Conservation (phyloP, 2,329 filamentous ascomycete species). For the Leptographium wingfieldii region DNA sequence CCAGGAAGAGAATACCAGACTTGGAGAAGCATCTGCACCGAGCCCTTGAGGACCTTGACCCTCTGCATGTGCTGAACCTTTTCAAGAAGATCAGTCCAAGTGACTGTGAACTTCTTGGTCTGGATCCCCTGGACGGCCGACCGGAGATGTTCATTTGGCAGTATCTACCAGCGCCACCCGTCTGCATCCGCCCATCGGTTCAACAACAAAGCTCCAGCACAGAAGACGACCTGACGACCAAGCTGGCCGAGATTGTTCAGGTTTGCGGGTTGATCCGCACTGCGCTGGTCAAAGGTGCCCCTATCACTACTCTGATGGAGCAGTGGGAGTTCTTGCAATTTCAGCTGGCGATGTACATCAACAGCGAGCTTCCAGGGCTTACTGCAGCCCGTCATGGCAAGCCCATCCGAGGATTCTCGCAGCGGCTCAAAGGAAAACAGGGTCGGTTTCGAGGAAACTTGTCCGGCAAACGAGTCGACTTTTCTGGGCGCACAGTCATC, state of each 20-base stretch:
- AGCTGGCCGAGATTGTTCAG: conserved; percentile 91
- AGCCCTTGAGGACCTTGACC: conserved; percentile 89
- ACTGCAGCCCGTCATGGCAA: conserved; percentile 80
- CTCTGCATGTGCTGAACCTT: conserved; percentile 74
- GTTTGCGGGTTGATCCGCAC: conserved; percentile 80
- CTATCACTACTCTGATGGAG: conserved; percentile 85
- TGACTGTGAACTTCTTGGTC: conserved; percentile 83
- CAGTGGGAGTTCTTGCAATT: conserved; percentile 96
- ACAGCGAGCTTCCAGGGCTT: conserved; percentile 90
- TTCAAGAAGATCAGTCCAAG: conserved; percentile 76
- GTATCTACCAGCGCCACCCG: conserved; percentile 83
- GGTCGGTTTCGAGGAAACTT: conserved; percentile 94
- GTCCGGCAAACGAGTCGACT: conserved; percentile 96
- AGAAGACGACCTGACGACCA: conserved; percentile 92
- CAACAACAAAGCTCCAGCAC: conserved; percentile 87
- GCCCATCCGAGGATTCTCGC: conserved; percentile 83
- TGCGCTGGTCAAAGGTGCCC: conserved; percentile 69
- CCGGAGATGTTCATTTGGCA: conserved; percentile 99
- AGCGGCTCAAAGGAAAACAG: conserved; percentile 92
- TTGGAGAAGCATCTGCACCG: conserved; percentile 85
- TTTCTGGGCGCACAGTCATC: conserved; percentile 94
- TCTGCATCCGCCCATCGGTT: conserved; percentile 88
- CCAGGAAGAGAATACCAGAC: conserved; percentile 65
- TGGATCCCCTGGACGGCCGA: conserved; percentile 74
- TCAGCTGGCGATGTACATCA: conserved; percentile 95